These are phyloP conservation scores for Globisporangium yorkense DNA, from an alignment of 352 stramenopile species.

Conservation along the genomic window DNA sequence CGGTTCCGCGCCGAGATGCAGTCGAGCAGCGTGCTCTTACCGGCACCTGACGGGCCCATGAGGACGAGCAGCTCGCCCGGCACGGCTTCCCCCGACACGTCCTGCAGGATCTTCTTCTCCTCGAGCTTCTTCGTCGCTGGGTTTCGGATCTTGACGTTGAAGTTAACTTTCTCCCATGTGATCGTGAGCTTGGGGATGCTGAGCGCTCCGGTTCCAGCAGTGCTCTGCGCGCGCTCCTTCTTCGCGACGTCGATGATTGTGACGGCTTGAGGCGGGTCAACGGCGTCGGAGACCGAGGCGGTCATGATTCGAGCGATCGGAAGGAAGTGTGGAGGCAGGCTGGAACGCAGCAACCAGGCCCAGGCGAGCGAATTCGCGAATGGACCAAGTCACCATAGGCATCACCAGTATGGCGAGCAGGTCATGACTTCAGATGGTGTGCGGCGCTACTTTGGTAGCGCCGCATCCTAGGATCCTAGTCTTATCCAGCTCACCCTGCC, in stretches of 20 bases:
- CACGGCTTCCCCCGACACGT: conserved; percentile 26
- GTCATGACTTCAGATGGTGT: no score
- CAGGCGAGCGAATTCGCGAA: background rate
- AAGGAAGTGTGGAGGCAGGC: background rate
- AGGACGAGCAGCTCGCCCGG: conserved; percentile 27
- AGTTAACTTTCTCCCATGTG: conserved; percentile 26
- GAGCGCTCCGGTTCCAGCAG: conserved; percentile 20
- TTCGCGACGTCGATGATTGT: conserved; percentile 11
- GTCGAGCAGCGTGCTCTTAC: conserved; percentile 36
- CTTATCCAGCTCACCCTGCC: no score
- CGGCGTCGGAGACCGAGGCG: background rate
- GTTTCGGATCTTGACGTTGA: conserved; percentile 23
- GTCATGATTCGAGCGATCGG: background rate
- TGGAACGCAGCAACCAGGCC: background rate
- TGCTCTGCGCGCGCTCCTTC: conserved; percentile 17
- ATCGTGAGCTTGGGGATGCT: conserved; percentile 24
- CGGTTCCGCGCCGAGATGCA: conserved; percentile 35
- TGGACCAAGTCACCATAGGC: background rate
- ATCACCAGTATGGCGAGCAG: no score
- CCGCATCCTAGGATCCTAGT: no score
- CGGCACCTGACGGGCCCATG: conserved; percentile 34
- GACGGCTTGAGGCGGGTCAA: background rate
- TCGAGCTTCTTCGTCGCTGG: conserved; percentile 17
- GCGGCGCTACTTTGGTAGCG: no score
- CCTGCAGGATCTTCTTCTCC: conserved; percentile 35